Evolutionary conservation across 345 rosid genomes (phyloP).

Genomic region (Mercurialis annua): DNA sequence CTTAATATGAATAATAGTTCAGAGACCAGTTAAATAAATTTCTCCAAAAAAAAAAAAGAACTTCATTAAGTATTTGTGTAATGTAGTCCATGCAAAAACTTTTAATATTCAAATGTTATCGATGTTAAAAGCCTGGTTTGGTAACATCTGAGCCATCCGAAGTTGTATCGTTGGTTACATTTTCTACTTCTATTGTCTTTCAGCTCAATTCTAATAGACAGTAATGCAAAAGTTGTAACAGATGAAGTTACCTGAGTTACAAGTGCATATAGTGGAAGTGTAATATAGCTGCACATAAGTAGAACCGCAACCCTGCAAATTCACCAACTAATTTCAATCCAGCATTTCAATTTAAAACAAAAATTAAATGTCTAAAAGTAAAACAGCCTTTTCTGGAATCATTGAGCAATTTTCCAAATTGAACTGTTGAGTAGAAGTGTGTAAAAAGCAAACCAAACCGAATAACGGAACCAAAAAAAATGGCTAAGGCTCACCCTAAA

Average conservation of each 20-base stretch:
- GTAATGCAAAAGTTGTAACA: neutral
- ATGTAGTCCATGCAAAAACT: neutral
- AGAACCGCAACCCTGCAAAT: slow-evolving; percentile 57
- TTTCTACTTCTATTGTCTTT: too few species aligned
- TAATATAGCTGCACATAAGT: slow-evolving; percentile 79
- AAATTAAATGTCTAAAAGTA: neutral
- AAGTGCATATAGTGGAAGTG: slow-evolving; percentile 88
- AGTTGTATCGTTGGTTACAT: too few species aligned
- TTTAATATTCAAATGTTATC: neutral
- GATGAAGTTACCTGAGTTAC: slow-evolving; percentile 71
- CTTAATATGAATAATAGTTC: too few species aligned
- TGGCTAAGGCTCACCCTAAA: slow-evolving; percentile 56
- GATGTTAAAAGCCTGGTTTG: too few species aligned
- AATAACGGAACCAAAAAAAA: neutral
- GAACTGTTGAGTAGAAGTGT: too few species aligned
- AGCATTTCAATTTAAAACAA: neutral
- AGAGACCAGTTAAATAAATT: too few species aligned
- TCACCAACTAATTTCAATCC: neutral
- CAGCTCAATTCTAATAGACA: neutral
- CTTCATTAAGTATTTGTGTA: too few species aligned
- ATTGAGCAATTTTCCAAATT: too few species aligned
- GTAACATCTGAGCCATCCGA: too few species aligned
- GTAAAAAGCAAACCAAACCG: neutral
- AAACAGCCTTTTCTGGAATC: neutral
- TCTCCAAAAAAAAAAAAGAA: too few species aligned